phyloP scores from a whole-genome alignment of 495 filamentous ascomycete genomes.

The Podospora sp. region DNA sequence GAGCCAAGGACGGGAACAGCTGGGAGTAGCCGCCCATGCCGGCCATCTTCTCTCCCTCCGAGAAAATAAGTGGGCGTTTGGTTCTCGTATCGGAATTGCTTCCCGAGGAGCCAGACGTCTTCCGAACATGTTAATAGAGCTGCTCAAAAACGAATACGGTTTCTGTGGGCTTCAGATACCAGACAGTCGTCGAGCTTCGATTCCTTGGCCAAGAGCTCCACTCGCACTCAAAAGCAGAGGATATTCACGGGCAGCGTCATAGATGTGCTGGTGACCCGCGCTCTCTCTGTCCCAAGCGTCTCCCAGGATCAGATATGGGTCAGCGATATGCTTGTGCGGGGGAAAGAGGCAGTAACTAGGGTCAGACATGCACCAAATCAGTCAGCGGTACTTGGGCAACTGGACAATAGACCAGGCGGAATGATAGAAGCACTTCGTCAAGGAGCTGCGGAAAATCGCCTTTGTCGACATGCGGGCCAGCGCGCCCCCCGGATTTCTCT shows the following conservation, averaged over 20 bases:
- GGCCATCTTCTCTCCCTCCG: no score
- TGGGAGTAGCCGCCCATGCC: no score
- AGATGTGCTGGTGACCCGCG: no score
- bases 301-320: background rate
- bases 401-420: background rate
- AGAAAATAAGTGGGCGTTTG: no score
- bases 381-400: background rate
- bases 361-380: background rate
- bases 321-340: background rate
- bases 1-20: no score
- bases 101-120: no score
- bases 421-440: background rate
- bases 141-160: no score
- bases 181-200: no score
- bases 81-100: no score
- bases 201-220: conserved; percentile 15
- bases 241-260: background rate
- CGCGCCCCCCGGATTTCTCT: background rate
- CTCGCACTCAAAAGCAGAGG: conserved; percentile 10
- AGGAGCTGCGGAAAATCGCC: background rate
- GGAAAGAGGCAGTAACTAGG: background rate
- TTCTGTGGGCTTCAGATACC: no score
- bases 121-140: no score
- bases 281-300: background rate
- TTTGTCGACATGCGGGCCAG: background rate